A percentile compares a stretch with the other conserved stretches of the same genome.
Conservation (phyloP, 2,329 filamentous ascomycete genomes). For the Xylaria sp. region DNA sequence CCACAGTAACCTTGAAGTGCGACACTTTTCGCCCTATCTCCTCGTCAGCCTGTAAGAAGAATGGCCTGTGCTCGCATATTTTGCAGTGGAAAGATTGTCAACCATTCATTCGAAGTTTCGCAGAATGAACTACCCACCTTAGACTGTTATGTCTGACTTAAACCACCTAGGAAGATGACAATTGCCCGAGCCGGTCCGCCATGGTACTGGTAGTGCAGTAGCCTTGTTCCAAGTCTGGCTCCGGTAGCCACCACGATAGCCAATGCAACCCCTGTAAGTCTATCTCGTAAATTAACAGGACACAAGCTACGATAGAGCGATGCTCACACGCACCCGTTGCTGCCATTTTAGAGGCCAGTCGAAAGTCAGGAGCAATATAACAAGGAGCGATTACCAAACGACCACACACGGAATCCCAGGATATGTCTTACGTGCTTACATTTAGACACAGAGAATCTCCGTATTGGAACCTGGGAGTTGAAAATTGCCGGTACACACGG, state of each 20-base stretch:
- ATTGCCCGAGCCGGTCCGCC: slow-evolving; percentile 10
- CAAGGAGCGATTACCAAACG: slow-evolving; percentile 17
- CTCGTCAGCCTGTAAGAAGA: slow-evolving; percentile 23
- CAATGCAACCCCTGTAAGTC: slow-evolving; percentile 17
- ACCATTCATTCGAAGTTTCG: slow-evolving; percentile 21
- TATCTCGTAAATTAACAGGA: slow-evolving; percentile 27
- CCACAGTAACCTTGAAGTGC: background rate
- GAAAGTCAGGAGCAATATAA: slow-evolving; percentile 16
- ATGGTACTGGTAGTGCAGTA: slow-evolving; percentile 27
- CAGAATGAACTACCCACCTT: slow-evolving; percentile 29
- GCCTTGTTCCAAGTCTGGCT: slow-evolving; percentile 24
- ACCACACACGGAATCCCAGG: slow-evolving; percentile 12
- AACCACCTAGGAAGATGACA: slow-evolving; percentile 27
- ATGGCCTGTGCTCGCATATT: slow-evolving; percentile 19
- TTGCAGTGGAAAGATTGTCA: slow-evolving; percentile 14
- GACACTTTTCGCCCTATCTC: slow-evolving; percentile 16
- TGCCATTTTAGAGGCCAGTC: slow-evolving; percentile 17
- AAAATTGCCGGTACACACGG: slow-evolving; percentile 15
- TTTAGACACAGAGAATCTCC: slow-evolving; percentile 11
- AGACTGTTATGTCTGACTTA: slow-evolving; percentile 20
- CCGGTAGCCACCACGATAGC: slow-evolving; percentile 7
- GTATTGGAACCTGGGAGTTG: slow-evolving; percentile 6
- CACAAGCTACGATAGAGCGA: slow-evolving; percentile 17
- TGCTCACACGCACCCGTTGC: slow-evolving; percentile 14
- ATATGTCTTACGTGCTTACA: slow-evolving; percentile 18